Base-by-base conservation (phyloP, 495 filamentous ascomycete species). In the Aspergillus kassunensis region DNA sequence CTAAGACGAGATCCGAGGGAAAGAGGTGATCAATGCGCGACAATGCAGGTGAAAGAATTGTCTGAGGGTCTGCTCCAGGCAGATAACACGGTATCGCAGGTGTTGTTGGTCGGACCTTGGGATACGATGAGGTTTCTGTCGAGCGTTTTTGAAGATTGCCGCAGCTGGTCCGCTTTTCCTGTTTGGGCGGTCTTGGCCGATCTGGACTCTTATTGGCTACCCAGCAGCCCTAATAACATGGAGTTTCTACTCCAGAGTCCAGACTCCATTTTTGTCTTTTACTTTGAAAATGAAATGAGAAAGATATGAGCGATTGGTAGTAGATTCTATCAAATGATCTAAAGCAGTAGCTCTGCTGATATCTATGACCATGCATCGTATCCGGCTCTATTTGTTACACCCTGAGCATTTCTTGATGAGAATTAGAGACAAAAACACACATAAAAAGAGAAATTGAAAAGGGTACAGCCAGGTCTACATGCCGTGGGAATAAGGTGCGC, bases 61-160 rank as follows among this genome's bases (percentile, higher is more conserved):
- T 4, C 34, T 33, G 56, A 46, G 33, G 39, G 47, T 71, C 72
- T 74, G 72, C 72, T 65, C 72, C 72, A 73, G 71, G 72, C 72
- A 76, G 71, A 68, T 21, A 58, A 45, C 39, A 56, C 41, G 46
- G 56, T 56, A 54, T 42, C 20, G 27, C 34, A 25, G 24, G 39
- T 35, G 37, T 19, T 52, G 25, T 33, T 34, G 39, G 35, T 48
- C 49, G n/a, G n/a, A n/a, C 30, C 40, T 47, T 41, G 42, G 53
- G 41, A 56, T 57, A 64, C 50, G 51, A 59, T 62, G 61, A 68
- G 68, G 68, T 66, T 70, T 70, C 66, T 65, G 68, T 65, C 65
- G 63, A 65, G 59, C 62, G 47, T 55, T 49, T 57, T 69, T 57
- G 62, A 66, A 61, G 62, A 46, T 46, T 65, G 61, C 58, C 57